Evolutionary conservation across 306 rosid species (phyloP), one percentile per base, ranked within the genome.

Genomic region (Vigna angularis): DNA sequence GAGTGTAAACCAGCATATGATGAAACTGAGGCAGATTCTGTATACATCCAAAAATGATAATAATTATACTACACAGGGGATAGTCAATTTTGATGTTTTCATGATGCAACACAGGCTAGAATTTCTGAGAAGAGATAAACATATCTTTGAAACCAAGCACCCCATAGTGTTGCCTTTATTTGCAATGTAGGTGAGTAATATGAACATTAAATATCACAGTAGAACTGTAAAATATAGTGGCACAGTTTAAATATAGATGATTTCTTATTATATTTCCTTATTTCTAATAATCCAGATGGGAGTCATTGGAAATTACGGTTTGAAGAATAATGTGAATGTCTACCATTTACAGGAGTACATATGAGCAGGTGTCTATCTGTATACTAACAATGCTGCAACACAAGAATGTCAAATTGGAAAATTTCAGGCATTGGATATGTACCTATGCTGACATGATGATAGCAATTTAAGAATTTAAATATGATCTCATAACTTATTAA

Each of bases 11-110:
- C 87, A 78, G 90, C 76, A 76, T 80, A 66, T 2, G 91, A 87
- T 62, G 82, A 69, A 66, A 76, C 67, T 1, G 97, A 96, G 42
- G 66, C 82, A 74, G 55, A 26, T 44, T 93, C 99, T 95, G 96
- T 61, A 57, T 16, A 32, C 50, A 72, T 70, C 44, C 36, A 50
- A 66, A 78, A 70, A 17, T 1, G 6, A 55, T 22, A 65, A 47
- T 22, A 57, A 80, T 73, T 78, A 81, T 34, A 42, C 57, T 30
- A 40, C 2, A 5, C 47, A 56, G 4, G 40, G 4, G 40, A 22
- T 56, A 72, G 45, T n/a, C n/a, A 44, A 66, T 36, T 75, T 56
- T 62, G 57, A 75, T 17, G 9, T 48, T 51, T 42, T 38, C 56
- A 49, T 48, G 30, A 75, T 75, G 61, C 36, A 68, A 49, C 20